Percentiles rank a stretch among this genome's conserved stretches.
Conservation (phyloP, 1,284 basidiomycete species). For the Malassezia obtusa region DNA sequence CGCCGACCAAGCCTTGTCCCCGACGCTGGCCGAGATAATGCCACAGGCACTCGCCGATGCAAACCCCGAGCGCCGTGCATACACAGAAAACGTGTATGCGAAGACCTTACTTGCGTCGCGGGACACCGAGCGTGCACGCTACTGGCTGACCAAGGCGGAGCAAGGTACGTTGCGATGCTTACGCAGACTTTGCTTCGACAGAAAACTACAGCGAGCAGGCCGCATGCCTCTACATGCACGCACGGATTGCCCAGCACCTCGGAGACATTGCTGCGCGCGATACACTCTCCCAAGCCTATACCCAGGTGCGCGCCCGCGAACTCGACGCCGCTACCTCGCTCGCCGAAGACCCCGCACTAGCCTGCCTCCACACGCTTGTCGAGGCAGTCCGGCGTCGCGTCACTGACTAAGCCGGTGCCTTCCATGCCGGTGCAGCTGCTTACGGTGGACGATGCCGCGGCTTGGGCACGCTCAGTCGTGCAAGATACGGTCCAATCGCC, state of each 20-base stretch:
- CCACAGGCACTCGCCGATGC: slow-evolving; percentile 12
- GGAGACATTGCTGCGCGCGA: neutral
- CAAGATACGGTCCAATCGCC: neutral
- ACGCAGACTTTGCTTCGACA: slow-evolving; percentile 1
- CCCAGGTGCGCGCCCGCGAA: neutral
- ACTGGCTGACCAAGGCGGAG: neutral
- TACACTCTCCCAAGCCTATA: neutral
- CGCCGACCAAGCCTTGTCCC: neutral
- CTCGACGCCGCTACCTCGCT: neutral
- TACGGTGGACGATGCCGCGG: slow-evolving; percentile 4
- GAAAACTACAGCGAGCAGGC: slow-evolving; percentile 8
- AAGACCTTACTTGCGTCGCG: neutral
- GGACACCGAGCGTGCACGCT: neutral
- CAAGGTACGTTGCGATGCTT: neutral
- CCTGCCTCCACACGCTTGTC: slow-evolving; percentile 3
- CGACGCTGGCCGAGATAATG: slow-evolving; percentile 1
- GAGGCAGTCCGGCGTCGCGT: neutral
- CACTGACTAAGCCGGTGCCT: neutral
- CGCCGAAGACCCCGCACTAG: neutral
- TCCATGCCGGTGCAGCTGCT: neutral
- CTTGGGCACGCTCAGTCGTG: neutral
- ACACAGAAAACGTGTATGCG: neutral
- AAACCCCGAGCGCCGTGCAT: slow-evolving; percentile 13
- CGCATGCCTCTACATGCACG: slow-evolving; percentile 5
- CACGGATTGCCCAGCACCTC: neutral